These are phyloP conservation scores for Endocarpon pusillum DNA, from an alignment of 495 filamentous ascomycete genomes.

Conservation along the genomic window DNA sequence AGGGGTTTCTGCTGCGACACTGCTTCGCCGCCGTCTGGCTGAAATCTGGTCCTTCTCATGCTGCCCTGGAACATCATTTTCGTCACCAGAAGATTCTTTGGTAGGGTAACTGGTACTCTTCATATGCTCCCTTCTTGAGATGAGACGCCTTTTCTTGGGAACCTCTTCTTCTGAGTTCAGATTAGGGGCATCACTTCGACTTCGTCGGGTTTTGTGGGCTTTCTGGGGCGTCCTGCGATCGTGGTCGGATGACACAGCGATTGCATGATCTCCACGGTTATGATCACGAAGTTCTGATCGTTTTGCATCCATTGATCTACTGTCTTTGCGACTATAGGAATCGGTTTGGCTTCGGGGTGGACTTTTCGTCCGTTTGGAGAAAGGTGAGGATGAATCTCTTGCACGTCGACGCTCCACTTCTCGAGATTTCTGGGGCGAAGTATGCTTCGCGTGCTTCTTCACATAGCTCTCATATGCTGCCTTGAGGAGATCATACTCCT, in stretches of 20 bases:
- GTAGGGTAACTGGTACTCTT: slow-evolving; percentile 21
- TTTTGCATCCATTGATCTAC: slow-evolving; percentile 15
- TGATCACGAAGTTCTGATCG: slow-evolving; percentile 10
- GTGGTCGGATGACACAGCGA: slow-evolving; percentile 13
- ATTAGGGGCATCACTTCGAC: slow-evolving; percentile 20
- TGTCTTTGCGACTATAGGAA: slow-evolving; percentile 16
- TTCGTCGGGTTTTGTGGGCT: slow-evolving; percentile 13
- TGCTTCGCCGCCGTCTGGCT: slow-evolving; percentile 48
- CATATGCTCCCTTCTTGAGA: slow-evolving; percentile 25
- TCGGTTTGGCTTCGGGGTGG: slow-evolving; percentile 16
- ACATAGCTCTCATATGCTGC: slow-evolving; percentile 50
- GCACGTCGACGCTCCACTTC: slow-evolving; percentile 35
- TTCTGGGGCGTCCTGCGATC: slow-evolving; percentile 16
- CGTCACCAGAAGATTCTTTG: slow-evolving; percentile 22
- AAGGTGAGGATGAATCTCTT: slow-evolving; percentile 33
- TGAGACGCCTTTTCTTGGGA: slow-evolving; percentile 23
- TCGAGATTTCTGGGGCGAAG: slow-evolving; percentile 33
- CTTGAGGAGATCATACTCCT: slow-evolving; percentile 70
- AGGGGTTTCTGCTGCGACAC: slow-evolving; percentile 47
- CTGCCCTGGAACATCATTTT: slow-evolving; percentile 5
- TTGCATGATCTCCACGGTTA: slow-evolving; percentile 9
- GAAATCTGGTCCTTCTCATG: slow-evolving; percentile 20
- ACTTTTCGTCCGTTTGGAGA: slow-evolving; percentile 22
- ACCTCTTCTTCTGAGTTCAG: slow-evolving; percentile 20
- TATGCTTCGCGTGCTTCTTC: slow-evolving; percentile 24